Percentiles rank a stretch among this genome's conserved stretches.
Evolutionary conservation across 1,284 basidiomycete genomes (phyloP).

Genomic region (Microbotryum lychnidis-dioicae): DNA sequence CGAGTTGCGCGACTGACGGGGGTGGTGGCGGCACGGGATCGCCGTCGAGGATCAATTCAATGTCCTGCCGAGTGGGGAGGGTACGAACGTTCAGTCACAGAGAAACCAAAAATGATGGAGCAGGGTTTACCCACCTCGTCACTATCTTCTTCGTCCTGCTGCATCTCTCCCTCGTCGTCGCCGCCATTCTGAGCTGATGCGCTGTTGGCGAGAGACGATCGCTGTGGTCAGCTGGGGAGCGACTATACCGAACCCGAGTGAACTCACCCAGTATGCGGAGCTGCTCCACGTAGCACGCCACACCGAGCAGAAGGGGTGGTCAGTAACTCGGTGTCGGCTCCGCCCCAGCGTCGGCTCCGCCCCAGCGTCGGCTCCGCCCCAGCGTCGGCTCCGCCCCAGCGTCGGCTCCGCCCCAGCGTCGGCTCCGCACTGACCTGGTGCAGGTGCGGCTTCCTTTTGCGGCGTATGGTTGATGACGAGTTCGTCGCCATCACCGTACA

Average conservation of each 20-base stretch:
- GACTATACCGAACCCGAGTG: too few relatives aligned
- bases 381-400: too few relatives aligned
- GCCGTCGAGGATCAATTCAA: slow-evolving; percentile 35
- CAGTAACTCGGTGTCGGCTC: neutral
- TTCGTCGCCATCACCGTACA: slow-evolving; percentile 22
- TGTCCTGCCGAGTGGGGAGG: slow-evolving; percentile 18
- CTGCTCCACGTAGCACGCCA: neutral
- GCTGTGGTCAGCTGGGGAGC: neutral
- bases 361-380: too few relatives aligned
- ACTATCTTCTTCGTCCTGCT: slow-evolving; percentile 27
- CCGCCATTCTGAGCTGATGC: neutral
- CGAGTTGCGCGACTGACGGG: slow-evolving; percentile 1
- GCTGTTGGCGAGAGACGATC: neutral
- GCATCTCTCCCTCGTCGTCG: slow-evolving; percentile 20
- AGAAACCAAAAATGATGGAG: neutral
- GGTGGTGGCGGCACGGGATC: slow-evolving; percentile 20
- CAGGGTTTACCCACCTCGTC: slow-evolving; percentile 27
- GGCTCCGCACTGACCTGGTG: neutral
- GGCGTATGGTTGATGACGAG: neutral
- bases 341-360: too few relatives aligned
- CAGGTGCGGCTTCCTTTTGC: neutral
- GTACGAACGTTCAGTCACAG: neutral
- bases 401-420: too few relatives aligned
- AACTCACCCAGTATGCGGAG: neutral
- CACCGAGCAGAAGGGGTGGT: neutral